phyloP scores from a whole-genome alignment of 78 protist genomes.

The Monosiga brevicollis region DNA sequence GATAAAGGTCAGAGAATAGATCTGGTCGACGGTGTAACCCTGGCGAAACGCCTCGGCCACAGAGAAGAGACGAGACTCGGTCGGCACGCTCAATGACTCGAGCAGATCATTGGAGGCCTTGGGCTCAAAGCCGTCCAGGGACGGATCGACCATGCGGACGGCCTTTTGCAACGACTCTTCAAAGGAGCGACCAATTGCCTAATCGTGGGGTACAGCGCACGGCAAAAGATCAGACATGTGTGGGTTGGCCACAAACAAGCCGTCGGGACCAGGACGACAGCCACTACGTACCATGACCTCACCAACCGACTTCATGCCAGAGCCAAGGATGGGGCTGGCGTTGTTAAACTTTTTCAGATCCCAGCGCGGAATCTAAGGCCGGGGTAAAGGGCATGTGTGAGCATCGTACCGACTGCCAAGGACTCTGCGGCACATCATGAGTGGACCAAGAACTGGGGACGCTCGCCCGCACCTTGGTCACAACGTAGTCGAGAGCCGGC shows the following conservation, averaged over 20 bases:
- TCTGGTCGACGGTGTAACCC: slow-evolving; percentile 53
- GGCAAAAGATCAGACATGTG: too few relatives aligned
- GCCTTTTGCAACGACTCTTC: slow-evolving; percentile 89
- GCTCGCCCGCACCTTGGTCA: slow-evolving; percentile 39
- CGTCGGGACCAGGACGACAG: too few relatives aligned
- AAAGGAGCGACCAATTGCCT: slow-evolving; percentile 91
- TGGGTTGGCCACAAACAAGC: too few relatives aligned
- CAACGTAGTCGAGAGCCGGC: slow-evolving; percentile 80
- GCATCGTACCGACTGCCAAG: too few relatives aligned
- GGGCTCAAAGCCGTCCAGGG: slow-evolving; percentile 21
- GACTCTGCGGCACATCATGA: too few relatives aligned
- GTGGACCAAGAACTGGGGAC: neutral
- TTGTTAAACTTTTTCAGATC: slow-evolving; percentile 71
- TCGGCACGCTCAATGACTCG: slow-evolving; percentile 25
- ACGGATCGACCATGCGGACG: slow-evolving; percentile 50
- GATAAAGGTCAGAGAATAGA: slow-evolving; percentile 72
- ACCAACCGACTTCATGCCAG: slow-evolving; percentile 91
- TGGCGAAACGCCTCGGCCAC: slow-evolving; percentile 33
- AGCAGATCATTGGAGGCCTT: slow-evolving; percentile 21
- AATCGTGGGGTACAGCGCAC: too few relatives aligned
- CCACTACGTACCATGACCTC: too few relatives aligned
- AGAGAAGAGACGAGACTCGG: slow-evolving; percentile 69
- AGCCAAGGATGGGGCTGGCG: slow-evolving; percentile 55
- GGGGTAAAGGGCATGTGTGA: too few relatives aligned
- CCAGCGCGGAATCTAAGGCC: slow-evolving; percentile 24